These are phyloP conservation scores for Penicillium psychrosexuale DNA, from an alignment of 2,329 filamentous ascomycete species.

Conservation along the genomic window DNA sequence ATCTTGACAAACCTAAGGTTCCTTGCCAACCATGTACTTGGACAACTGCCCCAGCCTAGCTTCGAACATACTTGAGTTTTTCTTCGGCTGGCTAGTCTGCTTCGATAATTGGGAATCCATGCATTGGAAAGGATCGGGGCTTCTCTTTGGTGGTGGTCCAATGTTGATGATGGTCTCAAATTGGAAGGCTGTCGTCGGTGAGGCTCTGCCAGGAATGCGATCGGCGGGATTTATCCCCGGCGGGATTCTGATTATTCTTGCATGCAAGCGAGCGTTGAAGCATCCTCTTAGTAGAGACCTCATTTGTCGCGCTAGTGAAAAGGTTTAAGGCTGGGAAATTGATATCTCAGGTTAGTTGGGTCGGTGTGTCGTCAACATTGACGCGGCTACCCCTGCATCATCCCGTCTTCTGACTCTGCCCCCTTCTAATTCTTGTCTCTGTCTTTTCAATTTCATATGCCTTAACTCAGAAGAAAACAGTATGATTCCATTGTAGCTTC, in stretches of 20 bases:
- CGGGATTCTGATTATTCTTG: not conserved
- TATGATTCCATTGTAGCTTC: too few species aligned
- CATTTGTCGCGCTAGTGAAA: not conserved
- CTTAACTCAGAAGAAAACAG: too few species aligned
- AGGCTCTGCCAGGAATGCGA: not conserved
- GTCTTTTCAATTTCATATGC: too few species aligned
- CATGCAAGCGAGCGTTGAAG: not conserved
- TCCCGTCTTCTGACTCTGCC: not conserved
- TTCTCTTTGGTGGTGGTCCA: not conserved
- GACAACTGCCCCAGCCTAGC: constrained; percentile 30
- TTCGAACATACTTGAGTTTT: constrained; percentile 28
- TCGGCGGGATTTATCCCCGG: not conserved
- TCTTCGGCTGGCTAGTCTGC: constrained; percentile 17
- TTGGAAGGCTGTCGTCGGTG: not conserved
- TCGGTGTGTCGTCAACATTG: not conserved
- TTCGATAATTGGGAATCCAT: not conserved
- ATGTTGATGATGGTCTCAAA: not conserved
- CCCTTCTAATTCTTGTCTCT: not conserved
- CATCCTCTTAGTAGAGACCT: not conserved
- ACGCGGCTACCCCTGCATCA: not conserved
- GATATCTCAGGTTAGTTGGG: not conserved
- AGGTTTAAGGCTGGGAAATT: not conserved
- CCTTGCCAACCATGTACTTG: constrained; percentile 30
- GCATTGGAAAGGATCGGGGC: not conserved
- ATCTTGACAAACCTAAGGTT: constrained; percentile 19